Conservation (phyloP, 306 rosid species). For the Acacia acuminata region DNA sequence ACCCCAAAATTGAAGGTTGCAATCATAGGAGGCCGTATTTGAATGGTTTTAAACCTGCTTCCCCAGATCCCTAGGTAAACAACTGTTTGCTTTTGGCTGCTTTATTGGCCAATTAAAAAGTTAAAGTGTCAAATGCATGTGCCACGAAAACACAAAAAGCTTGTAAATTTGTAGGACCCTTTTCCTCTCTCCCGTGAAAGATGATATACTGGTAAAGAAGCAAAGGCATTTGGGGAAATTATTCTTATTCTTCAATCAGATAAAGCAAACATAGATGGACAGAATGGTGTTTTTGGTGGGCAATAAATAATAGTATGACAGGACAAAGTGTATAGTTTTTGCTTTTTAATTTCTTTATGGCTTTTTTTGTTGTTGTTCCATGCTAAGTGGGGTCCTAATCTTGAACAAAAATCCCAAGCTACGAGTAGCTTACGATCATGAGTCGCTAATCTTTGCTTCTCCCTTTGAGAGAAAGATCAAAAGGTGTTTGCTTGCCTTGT, state of each 20-base stretch:
- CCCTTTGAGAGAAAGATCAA: neutral
- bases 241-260: conserved; percentile 52
- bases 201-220: conserved; percentile 24
- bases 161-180: conserved; percentile 21
- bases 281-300: conserved; percentile 37
- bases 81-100: conserved; percentile 31
- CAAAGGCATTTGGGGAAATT: conserved; percentile 32
- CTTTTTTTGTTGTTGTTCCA: neutral
- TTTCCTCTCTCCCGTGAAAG: neutral
- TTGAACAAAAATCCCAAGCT: neutral
- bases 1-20: neutral
- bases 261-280: conserved; percentile 31
- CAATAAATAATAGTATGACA: conserved; percentile 1
- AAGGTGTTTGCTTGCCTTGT: conserved; percentile 16
- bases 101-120: conserved; percentile 31
- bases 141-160: conserved; percentile 32
- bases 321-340: conserved; percentile 31
- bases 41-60: conserved; percentile 16
- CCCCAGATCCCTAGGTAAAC: conserved; percentile 46
- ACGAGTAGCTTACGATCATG: neutral
- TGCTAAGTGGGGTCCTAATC: conserved; percentile 14
- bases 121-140: conserved; percentile 39
- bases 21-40: conserved; percentile 20
- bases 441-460: neutral
- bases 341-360: conserved; percentile 23